Conservation (phyloP, 2,329 filamentous ascomycete genomes). For the Elsinoe australis region DNA sequence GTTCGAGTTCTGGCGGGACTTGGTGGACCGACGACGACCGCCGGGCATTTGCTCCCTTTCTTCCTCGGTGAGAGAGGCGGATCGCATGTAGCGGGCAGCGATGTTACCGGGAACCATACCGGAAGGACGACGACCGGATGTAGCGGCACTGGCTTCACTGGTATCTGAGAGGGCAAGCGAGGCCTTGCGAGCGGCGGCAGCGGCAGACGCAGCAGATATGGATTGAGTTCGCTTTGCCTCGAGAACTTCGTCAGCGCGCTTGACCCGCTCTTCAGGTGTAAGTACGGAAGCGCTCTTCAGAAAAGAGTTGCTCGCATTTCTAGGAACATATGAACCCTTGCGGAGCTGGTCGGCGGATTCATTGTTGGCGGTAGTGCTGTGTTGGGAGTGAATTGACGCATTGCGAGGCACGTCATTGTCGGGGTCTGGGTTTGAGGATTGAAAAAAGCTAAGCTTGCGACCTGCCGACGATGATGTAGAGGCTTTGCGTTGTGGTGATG, state of each 20-base stretch:
- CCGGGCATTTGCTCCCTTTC: background rate
- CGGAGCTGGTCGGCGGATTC: slow-evolving; percentile 2
- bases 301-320: slow-evolving; percentile 13
- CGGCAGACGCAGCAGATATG: background rate
- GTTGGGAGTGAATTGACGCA: slow-evolving; percentile 8
- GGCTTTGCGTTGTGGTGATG: slow-evolving; percentile 11
- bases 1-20: slow-evolving; percentile 2
- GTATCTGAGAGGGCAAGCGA: slow-evolving; percentile 13
- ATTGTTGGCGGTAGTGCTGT: background rate
- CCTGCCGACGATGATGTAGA: slow-evolving; percentile 1
- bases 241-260: slow-evolving; percentile 2
- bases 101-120: slow-evolving; percentile 14
- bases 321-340: slow-evolving; percentile 10
- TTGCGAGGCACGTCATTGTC: slow-evolving; percentile 12
- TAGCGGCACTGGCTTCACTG: slow-evolving; percentile 9
- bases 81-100: slow-evolving; percentile 15
- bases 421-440: slow-evolving; percentile 8
- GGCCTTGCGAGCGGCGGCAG: background rate
- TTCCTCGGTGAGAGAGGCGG: slow-evolving; percentile 9
- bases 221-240: slow-evolving; percentile 5
- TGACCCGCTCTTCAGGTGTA: background rate
- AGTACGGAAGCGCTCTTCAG: slow-evolving; percentile 14
- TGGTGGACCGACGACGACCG: slow-evolving; percentile 5
- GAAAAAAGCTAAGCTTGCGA: slow-evolving; percentile 4
- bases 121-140: slow-evolving; percentile 8